phyloP scores from a whole-genome alignment of 2,329 filamentous ascomycete genomes.

The Ceratocystis cacaofunesta region DNA sequence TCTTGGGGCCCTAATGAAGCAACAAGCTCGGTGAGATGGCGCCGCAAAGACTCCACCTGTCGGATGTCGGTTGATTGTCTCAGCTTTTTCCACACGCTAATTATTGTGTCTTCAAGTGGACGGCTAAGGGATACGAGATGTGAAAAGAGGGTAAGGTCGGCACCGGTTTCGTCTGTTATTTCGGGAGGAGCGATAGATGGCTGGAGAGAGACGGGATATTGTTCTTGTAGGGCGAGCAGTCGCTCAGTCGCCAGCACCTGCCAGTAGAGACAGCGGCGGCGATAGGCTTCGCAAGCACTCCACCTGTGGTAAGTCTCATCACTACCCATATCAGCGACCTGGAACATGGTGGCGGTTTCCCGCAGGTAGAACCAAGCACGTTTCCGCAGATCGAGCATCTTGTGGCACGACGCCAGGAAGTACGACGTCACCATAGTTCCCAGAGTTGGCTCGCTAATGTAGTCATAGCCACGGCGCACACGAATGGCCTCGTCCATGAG shows the following conservation, averaged over 20 bases:
- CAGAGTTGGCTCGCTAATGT: conserved; percentile 39
- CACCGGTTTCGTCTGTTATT: conserved; percentile 13
- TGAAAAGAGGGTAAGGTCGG: conserved; percentile 19
- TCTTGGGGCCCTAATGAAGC: conserved; percentile 23
- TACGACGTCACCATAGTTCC: conserved; percentile 58
- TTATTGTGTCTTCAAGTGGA: conserved; percentile 38
- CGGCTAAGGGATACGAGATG: conserved; percentile 48
- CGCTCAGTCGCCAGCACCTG: conserved; percentile 57
- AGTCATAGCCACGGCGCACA: conserved; percentile 49
- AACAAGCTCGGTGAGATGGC: conserved; percentile 11
- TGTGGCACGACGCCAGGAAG: conserved; percentile 58
- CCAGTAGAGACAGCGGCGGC: conserved; percentile 57
- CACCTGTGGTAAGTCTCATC: conserved; percentile 46
- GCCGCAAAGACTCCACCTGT: conserved; percentile 43
- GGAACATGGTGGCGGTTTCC: conserved; percentile 57
- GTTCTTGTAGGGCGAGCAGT: conserved; percentile 58
- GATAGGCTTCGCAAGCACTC: conserved; percentile 44
- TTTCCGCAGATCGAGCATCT: conserved; percentile 25
- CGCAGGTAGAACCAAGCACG: conserved; percentile 68
- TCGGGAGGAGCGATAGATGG: conserved; percentile 40
- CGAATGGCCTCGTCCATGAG: conserved; percentile 52
- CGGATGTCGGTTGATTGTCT: conserved; percentile 47
- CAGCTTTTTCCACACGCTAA: conserved; percentile 41
- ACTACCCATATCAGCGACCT: conserved; percentile 45
- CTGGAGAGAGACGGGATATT: conserved; percentile 54